Conservation (phyloP, 2,329 filamentous ascomycete species). For the Apiospora hydei region DNA sequence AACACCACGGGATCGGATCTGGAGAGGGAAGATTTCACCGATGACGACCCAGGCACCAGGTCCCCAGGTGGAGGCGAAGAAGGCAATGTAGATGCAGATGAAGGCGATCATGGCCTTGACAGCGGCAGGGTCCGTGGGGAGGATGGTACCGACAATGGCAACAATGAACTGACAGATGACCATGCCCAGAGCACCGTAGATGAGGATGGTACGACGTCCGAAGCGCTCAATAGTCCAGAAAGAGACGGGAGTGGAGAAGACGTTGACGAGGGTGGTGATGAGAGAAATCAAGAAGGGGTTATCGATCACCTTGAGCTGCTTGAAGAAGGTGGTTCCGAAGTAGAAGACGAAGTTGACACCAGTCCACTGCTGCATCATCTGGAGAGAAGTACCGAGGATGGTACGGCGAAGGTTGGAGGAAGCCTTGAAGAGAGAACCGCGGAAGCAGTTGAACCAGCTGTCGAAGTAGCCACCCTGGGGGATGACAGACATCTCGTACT, state of each 20-base stretch:
- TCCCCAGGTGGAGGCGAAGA: constrained; percentile 80
- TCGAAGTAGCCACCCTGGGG: constrained; percentile 70
- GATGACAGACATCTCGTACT: constrained; percentile 78
- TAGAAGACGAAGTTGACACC: constrained; percentile 82
- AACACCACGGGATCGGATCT: constrained; percentile 76
- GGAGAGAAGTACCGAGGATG: constrained; percentile 43
- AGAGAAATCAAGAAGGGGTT: constrained; percentile 77
- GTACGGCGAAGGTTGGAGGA: constrained; percentile 75
- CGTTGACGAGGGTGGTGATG: constrained; percentile 80
- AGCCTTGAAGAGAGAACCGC: constrained; percentile 65
- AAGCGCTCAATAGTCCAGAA: constrained; percentile 76
- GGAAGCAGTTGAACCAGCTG: constrained; percentile 75
- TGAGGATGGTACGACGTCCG: constrained; percentile 72
- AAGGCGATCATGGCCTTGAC: constrained; percentile 70
- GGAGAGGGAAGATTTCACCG: constrained; percentile 78
- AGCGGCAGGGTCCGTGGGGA: constrained; percentile 43
- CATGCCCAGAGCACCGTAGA: constrained; percentile 76
- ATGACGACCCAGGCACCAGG: constrained; percentile 73
- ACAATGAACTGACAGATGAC: constrained; percentile 74
- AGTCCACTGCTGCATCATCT: constrained; percentile 43
- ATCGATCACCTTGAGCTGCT: constrained; percentile 66
- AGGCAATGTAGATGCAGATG: constrained; percentile 82
- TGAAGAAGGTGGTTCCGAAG: constrained; percentile 75
- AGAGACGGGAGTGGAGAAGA: constrained; percentile 73
- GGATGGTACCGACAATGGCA: constrained; percentile 61